phyloP scores from a whole-genome alignment of 2,329 filamentous ascomycete species.

The Nothophoma quercina region DNA sequence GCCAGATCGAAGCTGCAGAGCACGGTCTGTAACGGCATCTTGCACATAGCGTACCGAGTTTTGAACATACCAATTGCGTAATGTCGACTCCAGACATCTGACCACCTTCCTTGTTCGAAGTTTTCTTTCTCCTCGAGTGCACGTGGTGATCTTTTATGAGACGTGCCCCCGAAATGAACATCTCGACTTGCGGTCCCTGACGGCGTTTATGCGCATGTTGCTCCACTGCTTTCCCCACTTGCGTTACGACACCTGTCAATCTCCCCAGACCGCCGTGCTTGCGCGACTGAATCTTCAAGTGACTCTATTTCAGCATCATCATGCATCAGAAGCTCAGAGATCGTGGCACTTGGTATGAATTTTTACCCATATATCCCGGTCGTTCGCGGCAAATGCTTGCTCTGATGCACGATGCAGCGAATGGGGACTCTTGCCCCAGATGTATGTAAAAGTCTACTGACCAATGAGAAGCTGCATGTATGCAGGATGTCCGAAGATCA shows the following conservation, averaged over 20 bases:
- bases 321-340: conserved; percentile 14
- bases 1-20: conserved; percentile 20
- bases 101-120: conserved; percentile 16
- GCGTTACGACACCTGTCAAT: conserved; percentile 12
- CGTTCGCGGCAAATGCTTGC: conserved; percentile 9
- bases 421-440: conserved; percentile 21
- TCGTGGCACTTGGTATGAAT: conserved; percentile 8
- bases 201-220: conserved; percentile 21
- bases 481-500: conserved; percentile 37
- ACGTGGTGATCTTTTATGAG: conserved; percentile 12
- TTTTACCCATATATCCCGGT: conserved; percentile 14
- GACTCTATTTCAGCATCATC: conserved; percentile 15
- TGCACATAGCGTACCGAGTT: conserved; percentile 24
- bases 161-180: conserved; percentile 1
- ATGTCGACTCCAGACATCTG: conserved; percentile 11
- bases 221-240: conserved; percentile 24
- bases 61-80: conserved; percentile 29
- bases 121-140: conserved; percentile 7
- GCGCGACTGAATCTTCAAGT: conserved; percentile 1
- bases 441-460: conserved; percentile 7
- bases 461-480: conserved; percentile 28
- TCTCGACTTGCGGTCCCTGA: conserved; percentile 19
- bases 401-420: conserved; percentile 19
- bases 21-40: conserved; percentile 25
- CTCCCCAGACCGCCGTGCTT: conserved; percentile 6